Base-by-base conservation (phyloP, 306 rosid species). In the Quercus alba region DNA sequence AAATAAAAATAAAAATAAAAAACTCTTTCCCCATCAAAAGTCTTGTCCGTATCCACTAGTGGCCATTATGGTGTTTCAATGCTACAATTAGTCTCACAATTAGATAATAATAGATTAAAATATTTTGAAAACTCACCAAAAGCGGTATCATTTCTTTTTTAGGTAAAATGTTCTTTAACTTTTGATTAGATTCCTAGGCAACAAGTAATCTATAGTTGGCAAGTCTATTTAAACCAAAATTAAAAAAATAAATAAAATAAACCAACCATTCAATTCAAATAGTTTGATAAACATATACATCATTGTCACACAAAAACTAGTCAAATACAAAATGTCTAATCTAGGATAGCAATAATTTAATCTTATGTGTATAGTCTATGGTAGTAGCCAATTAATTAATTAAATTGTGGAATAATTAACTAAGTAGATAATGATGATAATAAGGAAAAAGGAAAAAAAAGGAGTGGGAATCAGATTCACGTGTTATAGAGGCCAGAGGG, bases 391-490 rank as follows among this genome's bases (percentile, higher is more conserved):
- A 49, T 10, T 49, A 70, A 70, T 31, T 62, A 28, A 81, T 46
- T 76, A 70, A 38, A 38, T 7, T 8, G 46, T 38, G 15, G 54
- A 49, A 83, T 70, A 4, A 41, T 5, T 70, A 72, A 66, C 44
- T 78, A 69, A 55, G 57, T 33, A 28, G 51, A 31, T 59, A 58
- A 70, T 30, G 44, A 21, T 56, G 75, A 80, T 79, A 71, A 76
- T 61, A 61, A 72, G 73, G 14, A 56, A 49, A 46, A 5, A 1
- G 28, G 9, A 1, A 3, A 21, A 54, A 49, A 30, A 26, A 51
- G 41, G 17, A 23, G 77, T 69, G 89, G 90, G 91, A 85, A 90
- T 89, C 87, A 75, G 93, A 91, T 89, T 92, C 96, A 91, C 97
- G 89, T 88, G 94, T 86, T 20, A 38, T 55, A 78, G 84, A 86